Percentiles rank a stretch among this genome's conserved stretches.
Evolutionary conservation across 1,139 yeast species (phyloP).

Genomic region (Yamadazyma siamensis): DNA sequence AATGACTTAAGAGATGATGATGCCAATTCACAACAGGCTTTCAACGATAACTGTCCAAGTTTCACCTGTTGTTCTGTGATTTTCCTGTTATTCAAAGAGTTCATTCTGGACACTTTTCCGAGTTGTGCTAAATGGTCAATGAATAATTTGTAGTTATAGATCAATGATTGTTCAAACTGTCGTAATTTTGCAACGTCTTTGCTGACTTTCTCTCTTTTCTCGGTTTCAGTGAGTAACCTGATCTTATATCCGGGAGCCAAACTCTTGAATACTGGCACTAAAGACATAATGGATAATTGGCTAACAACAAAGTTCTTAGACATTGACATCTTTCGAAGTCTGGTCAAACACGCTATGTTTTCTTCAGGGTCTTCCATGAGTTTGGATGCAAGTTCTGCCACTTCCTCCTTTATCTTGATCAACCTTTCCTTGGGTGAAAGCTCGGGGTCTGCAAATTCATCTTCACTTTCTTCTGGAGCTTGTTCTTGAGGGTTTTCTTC

Average conservation of each 20-base stretch:
- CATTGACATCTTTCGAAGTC: slow-evolving; percentile 68
- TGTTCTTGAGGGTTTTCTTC: slow-evolving; percentile 18
- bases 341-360: slow-evolving; percentile 60
- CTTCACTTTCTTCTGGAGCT: slow-evolving; percentile 27
- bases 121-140: slow-evolving; percentile 50
- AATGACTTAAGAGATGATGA: slow-evolving; percentile 69
- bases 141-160: slow-evolving; percentile 67
- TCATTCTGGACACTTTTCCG: slow-evolving; percentile 37
- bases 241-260: slow-evolving; percentile 88
- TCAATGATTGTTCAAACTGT: slow-evolving; percentile 74
- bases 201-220: slow-evolving; percentile 76
- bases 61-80: slow-evolving; percentile 35
- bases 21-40: slow-evolving; percentile 75
- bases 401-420: slow-evolving; percentile 68
- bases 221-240: slow-evolving; percentile 76
- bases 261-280: slow-evolving; percentile 80
- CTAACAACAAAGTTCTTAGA: slow-evolving; percentile 67
- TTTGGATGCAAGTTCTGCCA: slow-evolving; percentile 76
- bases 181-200: slow-evolving; percentile 77
- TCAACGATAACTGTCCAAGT: slow-evolving; percentile 59
- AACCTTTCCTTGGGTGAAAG: slow-evolving; percentile 59
- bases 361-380: slow-evolving; percentile 91
- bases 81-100: slow-evolving; percentile 39
- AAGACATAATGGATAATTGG: slow-evolving; percentile 71
- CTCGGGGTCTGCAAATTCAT: slow-evolving; percentile 43